These are phyloP conservation scores for Leishmania guyanensis DNA, from an alignment of 208 protist genomes.

Conservation along the genomic window DNA sequence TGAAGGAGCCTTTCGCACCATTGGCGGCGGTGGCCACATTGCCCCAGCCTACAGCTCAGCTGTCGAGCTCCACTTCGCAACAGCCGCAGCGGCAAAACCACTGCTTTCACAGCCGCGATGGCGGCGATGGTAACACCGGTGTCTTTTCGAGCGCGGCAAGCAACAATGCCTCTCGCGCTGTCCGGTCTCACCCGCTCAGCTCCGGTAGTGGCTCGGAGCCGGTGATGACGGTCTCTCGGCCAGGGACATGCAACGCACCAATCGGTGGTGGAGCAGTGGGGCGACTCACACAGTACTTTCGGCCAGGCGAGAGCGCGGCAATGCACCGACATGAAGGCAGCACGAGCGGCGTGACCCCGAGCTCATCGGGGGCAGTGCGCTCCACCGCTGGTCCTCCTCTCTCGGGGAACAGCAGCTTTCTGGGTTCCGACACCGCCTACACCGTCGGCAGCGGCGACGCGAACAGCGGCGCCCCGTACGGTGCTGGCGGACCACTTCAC, in stretches of 20 bases:
- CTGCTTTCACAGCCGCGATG: constrained; percentile 20
- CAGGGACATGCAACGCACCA: constrained; percentile 18
- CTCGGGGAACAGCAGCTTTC: constrained; percentile 14
- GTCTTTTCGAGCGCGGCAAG: neutral
- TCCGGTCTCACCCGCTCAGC: constrained; percentile 26
- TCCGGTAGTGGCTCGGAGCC: constrained; percentile 21
- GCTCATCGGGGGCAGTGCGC: constrained; percentile 4
- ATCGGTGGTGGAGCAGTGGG: constrained; percentile 21
- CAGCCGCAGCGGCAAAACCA: constrained; percentile 12
- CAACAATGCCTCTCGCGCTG: neutral
- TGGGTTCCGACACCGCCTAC: constrained; percentile 20
- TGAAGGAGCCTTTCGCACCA: constrained; percentile 45
- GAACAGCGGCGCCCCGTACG: constrained; percentile 16
- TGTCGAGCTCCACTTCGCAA: neutral
- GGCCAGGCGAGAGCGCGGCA: constrained; percentile 19
- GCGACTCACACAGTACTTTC: constrained; percentile 34
- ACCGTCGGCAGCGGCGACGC: constrained; percentile 11
- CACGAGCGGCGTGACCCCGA: neutral
- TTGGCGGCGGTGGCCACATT: neutral
- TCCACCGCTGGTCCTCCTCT: constrained; percentile 8
- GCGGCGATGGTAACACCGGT: neutral
- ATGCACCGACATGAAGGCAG: constrained; percentile 12
- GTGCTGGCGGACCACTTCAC: constrained; percentile 15
- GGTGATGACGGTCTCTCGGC: constrained; percentile 32
- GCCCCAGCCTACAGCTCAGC: neutral